These are phyloP conservation scores for Sphaerostilbella broomeana DNA, from an alignment of 2,329 filamentous ascomycete species.

Conservation along the genomic window DNA sequence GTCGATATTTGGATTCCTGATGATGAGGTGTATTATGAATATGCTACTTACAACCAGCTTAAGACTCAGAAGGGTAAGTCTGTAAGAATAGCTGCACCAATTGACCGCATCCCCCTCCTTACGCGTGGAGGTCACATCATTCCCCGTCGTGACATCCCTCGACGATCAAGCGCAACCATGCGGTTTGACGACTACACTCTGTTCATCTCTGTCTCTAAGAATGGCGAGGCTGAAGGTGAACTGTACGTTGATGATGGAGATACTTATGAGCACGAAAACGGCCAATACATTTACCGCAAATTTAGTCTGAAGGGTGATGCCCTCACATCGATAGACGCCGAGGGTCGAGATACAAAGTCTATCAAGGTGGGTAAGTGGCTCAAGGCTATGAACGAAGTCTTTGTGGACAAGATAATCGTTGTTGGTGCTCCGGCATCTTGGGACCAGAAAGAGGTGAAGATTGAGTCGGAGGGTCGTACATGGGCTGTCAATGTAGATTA, in stretches of 20 bases:
- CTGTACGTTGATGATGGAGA: conserved; percentile 93
- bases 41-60: conserved; percentile 79
- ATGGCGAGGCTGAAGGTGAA: conserved; percentile 60
- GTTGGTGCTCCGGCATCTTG: conserved; percentile 71
- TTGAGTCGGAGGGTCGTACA: conserved; percentile 46
- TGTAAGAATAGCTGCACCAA: conserved; percentile 65
- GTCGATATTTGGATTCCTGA: conserved; percentile 84
- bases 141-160: conserved; percentile 78
- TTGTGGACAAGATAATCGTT: conserved; percentile 77
- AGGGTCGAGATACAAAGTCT: conserved; percentile 45
- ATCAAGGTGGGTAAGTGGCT: conserved; percentile 62
- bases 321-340: conserved; percentile 65
- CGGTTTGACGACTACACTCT: conserved; percentile 92
- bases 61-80: conserved; percentile 61
- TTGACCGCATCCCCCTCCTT: conserved; percentile 81
- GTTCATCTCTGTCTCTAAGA: conserved; percentile 62
- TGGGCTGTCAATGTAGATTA: conserved; percentile 57
- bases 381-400: conserved; percentile 70
- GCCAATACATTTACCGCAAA: conserved; percentile 79
- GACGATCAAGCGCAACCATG: conserved; percentile 83
- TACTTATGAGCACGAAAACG: conserved; percentile 77
- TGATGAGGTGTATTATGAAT: conserved; percentile 86
- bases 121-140: conserved; percentile 93
- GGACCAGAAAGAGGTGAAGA: conserved; percentile 56
- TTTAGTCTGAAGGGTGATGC: conserved; percentile 60